Evolutionary conservation across 78 protist species (phyloP), one percentile per base, ranked within the genome.

Genomic region (Planoprotostelium fungivorum): DNA sequence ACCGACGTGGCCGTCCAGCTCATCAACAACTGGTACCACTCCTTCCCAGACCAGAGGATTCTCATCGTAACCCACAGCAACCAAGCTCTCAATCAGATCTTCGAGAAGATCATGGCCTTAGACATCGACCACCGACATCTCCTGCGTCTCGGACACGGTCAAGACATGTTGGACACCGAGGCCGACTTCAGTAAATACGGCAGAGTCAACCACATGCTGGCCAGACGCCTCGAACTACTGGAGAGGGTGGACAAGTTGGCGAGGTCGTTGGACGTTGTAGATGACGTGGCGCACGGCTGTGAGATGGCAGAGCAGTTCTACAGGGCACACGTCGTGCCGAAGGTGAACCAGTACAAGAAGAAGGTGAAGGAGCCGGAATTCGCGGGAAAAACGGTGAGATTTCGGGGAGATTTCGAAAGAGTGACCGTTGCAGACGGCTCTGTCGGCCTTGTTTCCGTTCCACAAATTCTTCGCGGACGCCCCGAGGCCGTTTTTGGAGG

Each of bases 1-100:
- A 98, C 99, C 35, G 99, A 98, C 95, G 98, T 97, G 0, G 99
- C 99, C 1, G 99, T 98, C 38, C 99, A 98, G 88, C 90, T 97
- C 35, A 90, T 98, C 29, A 86, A 93, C 38, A 97, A 97, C 89
- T 87, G 95, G 83, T 97, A 96, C 90, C 98, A 98, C 95, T 93
- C 92, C 84, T 90, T 83, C 94, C 99, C 99, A 29, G 84, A 89
- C 39, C 97, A 98, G 92, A 88, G 98, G 36, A 97, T 95, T 29
- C 95, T 98, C 10, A 34, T 98, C 34, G 90, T 98, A 36, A 97
- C 99, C 83, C 99, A 98, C 93, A 96, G 98, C 28, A 98, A 98
- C 89, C 94, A 92, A 35, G 92, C 92, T 10, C 89, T 94, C 36
- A 93, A 92, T 87, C 93, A 93, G 84, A 83, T 93, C 1, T 90